A percentile compares a stretch with the other conserved stretches of the same genome.
These are phyloP conservation scores for Dichotomopilus funicola DNA, from an alignment of 2,329 filamentous ascomycete genomes.

Conservation along the genomic window DNA sequence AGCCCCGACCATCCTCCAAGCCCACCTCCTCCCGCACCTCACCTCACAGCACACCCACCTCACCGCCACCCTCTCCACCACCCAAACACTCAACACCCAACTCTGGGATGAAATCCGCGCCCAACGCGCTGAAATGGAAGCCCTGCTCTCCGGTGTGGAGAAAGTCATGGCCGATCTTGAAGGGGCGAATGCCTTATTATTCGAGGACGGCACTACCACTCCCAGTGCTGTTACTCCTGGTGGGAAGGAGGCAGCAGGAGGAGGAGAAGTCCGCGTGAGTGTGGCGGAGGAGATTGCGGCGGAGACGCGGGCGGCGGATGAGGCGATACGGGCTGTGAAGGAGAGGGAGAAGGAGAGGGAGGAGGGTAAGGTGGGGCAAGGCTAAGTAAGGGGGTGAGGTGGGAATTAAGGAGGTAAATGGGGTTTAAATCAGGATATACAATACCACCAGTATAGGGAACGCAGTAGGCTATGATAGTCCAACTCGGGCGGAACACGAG, in stretches of 20 bases:
- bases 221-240: too few relatives aligned
- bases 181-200: slow-evolving; percentile 44
- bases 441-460: too few relatives aligned
- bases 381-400: not conserved
- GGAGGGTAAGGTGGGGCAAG: not conserved
- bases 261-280: too few relatives aligned
- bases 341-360: not conserved
- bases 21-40: slow-evolving; percentile 50
- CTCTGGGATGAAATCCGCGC: slow-evolving; percentile 44
- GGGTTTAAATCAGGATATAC: too few relatives aligned
- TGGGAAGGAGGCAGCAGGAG: too few relatives aligned
- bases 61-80: slow-evolving; percentile 50
- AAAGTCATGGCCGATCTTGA: slow-evolving; percentile 48
- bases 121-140: slow-evolving; percentile 51
- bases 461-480: too few relatives aligned
- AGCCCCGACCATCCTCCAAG: slow-evolving; percentile 44
- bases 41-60: slow-evolving; percentile 48
- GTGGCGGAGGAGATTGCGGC: slow-evolving; percentile 42
- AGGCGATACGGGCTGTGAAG: slow-evolving; percentile 30
- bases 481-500: too few relatives aligned
- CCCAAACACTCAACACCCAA: slow-evolving; percentile 49
- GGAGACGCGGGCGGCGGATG: slow-evolving; percentile 43
- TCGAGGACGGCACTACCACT: slow-evolving; percentile 21
- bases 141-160: slow-evolving; percentile 45
- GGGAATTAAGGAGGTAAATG: not conserved